Evolutionary conservation across 805 yeast species (phyloP).

Genomic region (Vanderwaltozyma verrucispora): DNA sequence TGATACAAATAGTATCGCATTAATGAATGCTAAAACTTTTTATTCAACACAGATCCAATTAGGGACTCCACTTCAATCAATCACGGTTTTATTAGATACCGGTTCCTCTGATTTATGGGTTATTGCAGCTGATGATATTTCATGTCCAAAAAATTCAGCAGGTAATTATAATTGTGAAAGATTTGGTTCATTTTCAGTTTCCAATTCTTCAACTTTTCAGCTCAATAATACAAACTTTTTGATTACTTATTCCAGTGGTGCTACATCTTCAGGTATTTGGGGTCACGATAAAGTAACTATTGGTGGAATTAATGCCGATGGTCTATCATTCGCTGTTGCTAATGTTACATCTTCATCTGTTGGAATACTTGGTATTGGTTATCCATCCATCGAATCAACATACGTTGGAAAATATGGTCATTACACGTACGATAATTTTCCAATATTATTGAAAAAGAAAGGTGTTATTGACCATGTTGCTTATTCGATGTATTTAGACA

Average conservation of each 20-base stretch:
- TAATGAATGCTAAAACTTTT: slow-evolving; percentile 1
- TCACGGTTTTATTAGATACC: slow-evolving; percentile 37
- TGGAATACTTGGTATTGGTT: slow-evolving; percentile 71
- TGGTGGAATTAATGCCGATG: slow-evolving; percentile 38
- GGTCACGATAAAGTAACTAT: slow-evolving; percentile 47
- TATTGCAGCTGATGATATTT: slow-evolving; percentile 26
- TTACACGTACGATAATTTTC: slow-evolving; percentile 44
- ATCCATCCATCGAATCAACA: slow-evolving; percentile 59
- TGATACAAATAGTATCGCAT: neutral
- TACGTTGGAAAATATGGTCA: slow-evolving; percentile 25
- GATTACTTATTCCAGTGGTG: slow-evolving; percentile 44
- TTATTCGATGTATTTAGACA: slow-evolving; percentile 39
- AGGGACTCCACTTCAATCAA: slow-evolving; percentile 37
- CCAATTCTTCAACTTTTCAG: slow-evolving; percentile 27
- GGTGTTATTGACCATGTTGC: slow-evolving; percentile 35
- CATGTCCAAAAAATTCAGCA: neutral
- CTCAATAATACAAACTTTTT: slow-evolving; percentile 30
- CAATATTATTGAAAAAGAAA: slow-evolving; percentile 11
- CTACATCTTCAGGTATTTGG: slow-evolving; percentile 35
- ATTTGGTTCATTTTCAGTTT: slow-evolving; percentile 33
- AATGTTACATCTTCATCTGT: slow-evolving; percentile 48
- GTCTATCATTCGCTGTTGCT: slow-evolving; percentile 66
- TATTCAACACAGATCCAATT: slow-evolving; percentile 22
- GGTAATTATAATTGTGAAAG: slow-evolving; percentile 25
- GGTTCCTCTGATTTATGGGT: slow-evolving; percentile 45